Evolutionary conservation across 345 rosid genomes (phyloP), one percentile per base, ranked within the genome.

Genomic region (Jatropha curcas): DNA sequence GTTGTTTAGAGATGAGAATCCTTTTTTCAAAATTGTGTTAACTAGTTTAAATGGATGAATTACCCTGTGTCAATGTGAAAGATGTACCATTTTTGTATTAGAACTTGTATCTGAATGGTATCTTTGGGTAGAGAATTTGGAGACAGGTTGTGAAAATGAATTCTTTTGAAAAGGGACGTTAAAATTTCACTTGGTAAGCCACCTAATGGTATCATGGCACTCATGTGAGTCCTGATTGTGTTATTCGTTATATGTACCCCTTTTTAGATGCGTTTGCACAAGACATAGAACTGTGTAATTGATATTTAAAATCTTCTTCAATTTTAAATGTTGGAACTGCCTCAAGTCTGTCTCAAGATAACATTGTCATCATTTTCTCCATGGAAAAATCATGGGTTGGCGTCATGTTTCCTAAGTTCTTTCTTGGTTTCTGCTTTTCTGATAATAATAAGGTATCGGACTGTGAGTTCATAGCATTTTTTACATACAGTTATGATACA

Each of bases 401-500:
- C 48, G 16, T 71, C 43, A 7, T 71, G 66, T 58, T 59, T 22
- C 52, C 27, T 33, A 50, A 33, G 14, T 70, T 57, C 58, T 27
- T 59, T 51, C 12, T 46, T 51, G 45, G 30, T 56, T 65, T 63
- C 57, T 63, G 27, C 50, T 63, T 43, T 37, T 31, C 37, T 22
- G 2, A 16, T 28, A 41, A 33, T 63, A 51, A 13, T 17, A 9
- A 28, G 17, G 41, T 58, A 33, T 57, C 35, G 75, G 53, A 70
- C 37, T 33, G n/a, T 37, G 52, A 66, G 46, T 45, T n/a, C 34
- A 12, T 82, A 31, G 48, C 39, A 39, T 43, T 65, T 73, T 25
- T 11, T 27, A 1, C 30, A 41, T 60, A 71, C 78, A 91, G 98
- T 70, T 68, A 60, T 78, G 81, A 86, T 39, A 71, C 79, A 58